A percentile compares a stretch with the other conserved stretches of the same genome.
Evolutionary conservation across 257 asterid species (phyloP).

Genomic region (Henckelia pumila): DNA sequence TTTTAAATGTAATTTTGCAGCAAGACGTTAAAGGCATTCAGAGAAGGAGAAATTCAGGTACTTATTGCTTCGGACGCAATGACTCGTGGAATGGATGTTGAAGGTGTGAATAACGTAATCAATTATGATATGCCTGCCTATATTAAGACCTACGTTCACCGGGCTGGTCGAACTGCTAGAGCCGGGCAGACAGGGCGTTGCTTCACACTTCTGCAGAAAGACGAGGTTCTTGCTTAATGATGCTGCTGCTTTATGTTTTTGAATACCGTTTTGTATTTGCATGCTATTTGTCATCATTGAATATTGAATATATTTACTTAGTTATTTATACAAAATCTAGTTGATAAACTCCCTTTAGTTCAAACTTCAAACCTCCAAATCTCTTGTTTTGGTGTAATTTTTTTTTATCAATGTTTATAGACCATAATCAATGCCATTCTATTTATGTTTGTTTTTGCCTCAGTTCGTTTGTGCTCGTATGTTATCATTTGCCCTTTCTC

Average conservation of each 20-base stretch:
- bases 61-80: conserved; percentile 86
- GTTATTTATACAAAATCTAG: no score
- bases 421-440: no score
- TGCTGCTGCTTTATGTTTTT: background rate
- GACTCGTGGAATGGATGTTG: conserved; percentile 97
- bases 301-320: no score
- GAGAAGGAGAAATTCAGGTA: conserved; percentile 65
- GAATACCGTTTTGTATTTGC: background rate
- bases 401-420: no score
- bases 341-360: no score
- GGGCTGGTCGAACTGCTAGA: conserved; percentile 93
- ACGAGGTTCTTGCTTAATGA: conserved; percentile 52
- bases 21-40: conserved; percentile 71
- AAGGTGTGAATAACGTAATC: conserved; percentile 77
- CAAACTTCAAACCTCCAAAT: no score
- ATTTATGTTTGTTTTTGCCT: no score
- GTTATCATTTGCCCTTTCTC: no score
- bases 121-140: conserved; percentile 80
- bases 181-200: conserved; percentile 80
- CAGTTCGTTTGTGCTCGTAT: no score
- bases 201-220: conserved; percentile 69
- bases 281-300: background rate
- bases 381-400: no score
- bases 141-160: conserved; percentile 79
- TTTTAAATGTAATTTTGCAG: conserved; percentile 34